Evolutionary conservation across 2,329 filamentous ascomycete species (phyloP).

Genomic region (Alternaria longipes): DNA sequence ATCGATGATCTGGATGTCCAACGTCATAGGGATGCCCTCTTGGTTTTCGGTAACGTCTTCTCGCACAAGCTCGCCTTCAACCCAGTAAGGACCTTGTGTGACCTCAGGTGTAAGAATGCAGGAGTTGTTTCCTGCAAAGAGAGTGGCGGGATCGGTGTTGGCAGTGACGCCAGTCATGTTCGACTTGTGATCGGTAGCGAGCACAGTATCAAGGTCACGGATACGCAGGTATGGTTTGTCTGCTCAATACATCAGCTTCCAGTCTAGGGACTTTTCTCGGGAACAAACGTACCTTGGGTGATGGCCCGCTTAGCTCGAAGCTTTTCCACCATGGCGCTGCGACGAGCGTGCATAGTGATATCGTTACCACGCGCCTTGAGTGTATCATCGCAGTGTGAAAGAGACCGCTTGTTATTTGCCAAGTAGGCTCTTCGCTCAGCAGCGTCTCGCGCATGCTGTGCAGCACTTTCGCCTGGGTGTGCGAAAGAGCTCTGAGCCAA

Average conservation of each 20-base stretch:
- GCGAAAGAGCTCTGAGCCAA: conserved; percentile 42
- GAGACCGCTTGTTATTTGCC: conserved; percentile 50
- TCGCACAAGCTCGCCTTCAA: conserved; percentile 62
- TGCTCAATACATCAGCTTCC: conserved; percentile 21
- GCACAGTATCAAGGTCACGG: conserved; percentile 39
- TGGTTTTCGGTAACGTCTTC: conserved; percentile 60
- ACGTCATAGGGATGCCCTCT: conserved; percentile 58
- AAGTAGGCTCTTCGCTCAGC: conserved; percentile 49
- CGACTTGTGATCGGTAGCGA: conserved; percentile 41
- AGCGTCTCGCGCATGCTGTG: conserved; percentile 47
- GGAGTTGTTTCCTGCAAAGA: conserved; percentile 46
- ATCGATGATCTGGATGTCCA: conserved; percentile 65
- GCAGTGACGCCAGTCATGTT: conserved; percentile 42
- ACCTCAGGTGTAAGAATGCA: conserved; percentile 48
- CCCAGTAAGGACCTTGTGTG: conserved; percentile 51
- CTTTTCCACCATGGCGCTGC: conserved; percentile 51
- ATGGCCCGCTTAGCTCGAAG: conserved; percentile 52
- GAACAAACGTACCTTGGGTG: conserved; percentile 21
- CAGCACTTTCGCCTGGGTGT: conserved; percentile 51
- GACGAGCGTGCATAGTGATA: conserved; percentile 54
- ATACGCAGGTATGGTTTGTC: conserved; percentile 39
- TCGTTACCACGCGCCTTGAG: conserved; percentile 53
- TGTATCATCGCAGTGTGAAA: conserved; percentile 53
- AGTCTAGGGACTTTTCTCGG: not conserved
- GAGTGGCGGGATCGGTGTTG: conserved; percentile 35